Percentiles rank a stretch among this genome's conserved stretches.
These are phyloP conservation scores for Phlyctochytrium planicorne DNA, from an alignment of 192 early-diverging fungal genomes.

Conservation along the genomic window DNA sequence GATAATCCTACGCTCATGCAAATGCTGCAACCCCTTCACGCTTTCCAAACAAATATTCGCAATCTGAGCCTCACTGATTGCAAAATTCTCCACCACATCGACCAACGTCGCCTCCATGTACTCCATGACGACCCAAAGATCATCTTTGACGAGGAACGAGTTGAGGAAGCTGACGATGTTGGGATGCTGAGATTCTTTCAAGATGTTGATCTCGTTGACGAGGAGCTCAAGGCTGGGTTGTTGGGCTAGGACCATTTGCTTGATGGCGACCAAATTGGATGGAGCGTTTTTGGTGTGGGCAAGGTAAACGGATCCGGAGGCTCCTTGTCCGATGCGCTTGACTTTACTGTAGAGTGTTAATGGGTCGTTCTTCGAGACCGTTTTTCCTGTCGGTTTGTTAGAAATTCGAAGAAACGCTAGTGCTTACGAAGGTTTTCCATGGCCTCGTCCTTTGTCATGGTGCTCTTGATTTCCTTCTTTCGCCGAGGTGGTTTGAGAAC, in stretches of 20 bases:
- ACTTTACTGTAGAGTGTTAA: constrained; percentile 87
- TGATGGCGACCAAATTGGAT: constrained; percentile 43
- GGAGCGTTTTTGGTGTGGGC: constrained; percentile 60
- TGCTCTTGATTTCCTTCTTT: constrained; percentile 44
- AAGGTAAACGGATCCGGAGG: constrained; percentile 97
- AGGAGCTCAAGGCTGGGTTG: constrained; percentile 63
- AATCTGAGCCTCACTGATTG: constrained; percentile 79
- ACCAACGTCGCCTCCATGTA: constrained; percentile 98
- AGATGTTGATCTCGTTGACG: constrained; percentile 80
- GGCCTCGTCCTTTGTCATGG: constrained; percentile 88
- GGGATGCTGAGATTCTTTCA: constrained; percentile 81
- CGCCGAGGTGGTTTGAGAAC: neutral
- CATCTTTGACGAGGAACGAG: constrained; percentile 81
- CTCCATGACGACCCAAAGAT: constrained; percentile 99
- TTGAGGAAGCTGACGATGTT: constrained; percentile 98
- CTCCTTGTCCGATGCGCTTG: constrained; percentile 97
- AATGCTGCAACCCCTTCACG: constrained; percentile 66
- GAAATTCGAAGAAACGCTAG: neutral
- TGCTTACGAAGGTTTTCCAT: constrained; percentile 83
- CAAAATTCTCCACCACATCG: constrained; percentile 93
- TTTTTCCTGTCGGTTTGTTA: constrained; percentile 36
- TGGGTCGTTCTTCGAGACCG: constrained; percentile 91
- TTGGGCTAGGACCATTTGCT: constrained; percentile 59
- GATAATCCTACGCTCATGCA: constrained; percentile 73
- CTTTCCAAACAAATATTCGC: constrained; percentile 73